These are phyloP conservation scores for Suillus tomentosus DNA, from an alignment of 768 basidiomycete genomes.

Conservation along the genomic window DNA sequence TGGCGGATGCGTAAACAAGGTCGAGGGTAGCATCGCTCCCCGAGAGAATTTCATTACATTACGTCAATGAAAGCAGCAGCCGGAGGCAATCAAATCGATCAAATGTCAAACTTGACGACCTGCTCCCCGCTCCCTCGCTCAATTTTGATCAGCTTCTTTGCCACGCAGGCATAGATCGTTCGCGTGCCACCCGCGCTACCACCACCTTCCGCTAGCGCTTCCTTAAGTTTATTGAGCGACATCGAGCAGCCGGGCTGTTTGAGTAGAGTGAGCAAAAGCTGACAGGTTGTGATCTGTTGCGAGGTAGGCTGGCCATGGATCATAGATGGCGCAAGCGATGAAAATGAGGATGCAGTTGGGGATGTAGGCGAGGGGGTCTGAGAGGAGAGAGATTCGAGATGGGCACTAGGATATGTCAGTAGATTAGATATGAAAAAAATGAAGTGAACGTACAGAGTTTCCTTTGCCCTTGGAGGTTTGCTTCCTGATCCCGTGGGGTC, in stretches of 20 bases:
- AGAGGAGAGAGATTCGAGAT: constrained; percentile 57
- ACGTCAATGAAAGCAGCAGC: neutral
- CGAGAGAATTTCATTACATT: neutral
- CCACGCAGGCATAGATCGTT: constrained; percentile 77
- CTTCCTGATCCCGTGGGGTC: constrained; percentile 32
- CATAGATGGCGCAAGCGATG: constrained; percentile 42
- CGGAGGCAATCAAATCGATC: constrained; percentile 30
- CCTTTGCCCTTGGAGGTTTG: constrained; percentile 54
- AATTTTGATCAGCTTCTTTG: constrained; percentile 75
- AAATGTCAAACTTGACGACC: constrained; percentile 70
- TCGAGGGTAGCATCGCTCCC: neutral
- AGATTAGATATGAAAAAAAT: constrained; percentile 6
- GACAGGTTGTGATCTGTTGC: constrained; percentile 73
- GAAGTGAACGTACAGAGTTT: constrained; percentile 56
- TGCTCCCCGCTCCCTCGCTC: constrained; percentile 77
- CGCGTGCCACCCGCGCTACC: constrained; percentile 54
- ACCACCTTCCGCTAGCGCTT: constrained; percentile 45
- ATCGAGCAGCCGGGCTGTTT: constrained; percentile 55
- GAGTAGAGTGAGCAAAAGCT: constrained; percentile 63
- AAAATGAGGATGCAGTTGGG: constrained; percentile 56
- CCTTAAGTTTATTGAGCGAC: constrained; percentile 64
- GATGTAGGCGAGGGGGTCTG: constrained; percentile 55
- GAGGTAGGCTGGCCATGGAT: constrained; percentile 47
- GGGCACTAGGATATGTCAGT: constrained; percentile 40
- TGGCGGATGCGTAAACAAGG: neutral